These are phyloP conservation scores for Rosa persica DNA, from an alignment of 306 rosid genomes.

Conservation along the genomic window DNA sequence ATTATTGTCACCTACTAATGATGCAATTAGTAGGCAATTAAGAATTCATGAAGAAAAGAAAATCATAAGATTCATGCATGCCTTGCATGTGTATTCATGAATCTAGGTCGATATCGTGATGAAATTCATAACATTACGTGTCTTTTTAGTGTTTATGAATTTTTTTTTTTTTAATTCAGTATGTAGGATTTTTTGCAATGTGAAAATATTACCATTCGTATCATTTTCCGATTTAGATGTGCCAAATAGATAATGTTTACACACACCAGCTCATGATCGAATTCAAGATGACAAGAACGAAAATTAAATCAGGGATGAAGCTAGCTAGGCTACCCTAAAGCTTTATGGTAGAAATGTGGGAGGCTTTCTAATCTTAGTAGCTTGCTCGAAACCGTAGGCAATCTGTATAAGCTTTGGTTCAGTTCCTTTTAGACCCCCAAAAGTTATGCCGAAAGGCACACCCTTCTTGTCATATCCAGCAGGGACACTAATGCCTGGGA, in stretches of 20 bases:
- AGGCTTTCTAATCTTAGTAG: slow-evolving; percentile 42
- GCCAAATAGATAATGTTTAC: background rate
- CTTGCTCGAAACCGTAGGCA: slow-evolving; percentile 61
- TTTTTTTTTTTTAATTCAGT: background rate
- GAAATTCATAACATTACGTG: no score
- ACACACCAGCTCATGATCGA: background rate
- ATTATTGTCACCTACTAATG: no score
- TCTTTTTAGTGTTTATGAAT: no score
- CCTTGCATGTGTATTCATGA: no score
- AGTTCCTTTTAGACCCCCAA: slow-evolving; percentile 47
- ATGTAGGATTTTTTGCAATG: background rate
- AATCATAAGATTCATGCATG: no score
- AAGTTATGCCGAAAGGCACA: slow-evolving; percentile 44
- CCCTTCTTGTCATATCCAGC: slow-evolving; percentile 41
- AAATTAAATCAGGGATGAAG: background rate
- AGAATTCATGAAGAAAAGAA: no score
- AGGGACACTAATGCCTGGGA: slow-evolving; percentile 51
- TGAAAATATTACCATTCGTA: background rate
- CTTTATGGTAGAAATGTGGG: slow-evolving; percentile 20
- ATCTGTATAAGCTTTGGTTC: slow-evolving; percentile 51
- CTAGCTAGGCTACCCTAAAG: background rate
- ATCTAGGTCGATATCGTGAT: no score
- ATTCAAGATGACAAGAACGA: background rate
- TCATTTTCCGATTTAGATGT: background rate
- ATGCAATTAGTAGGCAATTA: no score